Base-by-base conservation (phyloP, 805 yeast genomes). In the Isabelozyma gotoi region DNA sequence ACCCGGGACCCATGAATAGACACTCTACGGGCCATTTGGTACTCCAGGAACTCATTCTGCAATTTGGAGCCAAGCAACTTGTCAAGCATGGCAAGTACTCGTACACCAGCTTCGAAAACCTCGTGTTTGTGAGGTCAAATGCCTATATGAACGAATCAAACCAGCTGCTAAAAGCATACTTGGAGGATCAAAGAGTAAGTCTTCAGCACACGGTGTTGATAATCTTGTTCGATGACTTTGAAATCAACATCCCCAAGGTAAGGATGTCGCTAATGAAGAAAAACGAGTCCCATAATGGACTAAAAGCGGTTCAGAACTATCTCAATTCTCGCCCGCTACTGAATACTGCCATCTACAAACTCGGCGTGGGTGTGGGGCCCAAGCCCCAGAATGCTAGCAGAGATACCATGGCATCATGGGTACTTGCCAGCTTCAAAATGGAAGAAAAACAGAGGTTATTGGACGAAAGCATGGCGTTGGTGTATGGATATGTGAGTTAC, bases 301-400 rank as follows among this genome's bases (percentile, higher is more conserved):
- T 71, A 34, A 63, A 60, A 40, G 53, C 62, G 10, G 46, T 67
- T 12, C 48, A 47, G 20, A 47, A 46, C n/a, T 14, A n/a, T 12
- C 39, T 46, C 16, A 15, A 16, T 20, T 32, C 37, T 14, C 24
- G 20, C 8, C 14, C 24, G 10, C 15, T 38, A 11, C 15, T 38
- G 8, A 39, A 39, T 24, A 36, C 17, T 14, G 45, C 39, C 6
- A 45, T 59, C 1, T 64, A 48, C 40, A 70, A 68, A 47, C 51
- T 71, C 15, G 74, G 72, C 0, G 48, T 71, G 3, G 75, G 72
- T 2, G 66, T 71, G 19, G 76, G 76, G 2, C 76, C 76, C 5
- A 71, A 70, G 45, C 76, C 75, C 1, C 27, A 41, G n/a, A 57
- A 51, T 42, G 65, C 73, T 1, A 51, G 61, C 7, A 56, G 53